Percentiles rank a stretch among this genome's conserved stretches.
phyloP scores from a whole-genome alignment of 225 moss, liverwort and hornwort genomes.

The Physcomitrellopsis africana region DNA sequence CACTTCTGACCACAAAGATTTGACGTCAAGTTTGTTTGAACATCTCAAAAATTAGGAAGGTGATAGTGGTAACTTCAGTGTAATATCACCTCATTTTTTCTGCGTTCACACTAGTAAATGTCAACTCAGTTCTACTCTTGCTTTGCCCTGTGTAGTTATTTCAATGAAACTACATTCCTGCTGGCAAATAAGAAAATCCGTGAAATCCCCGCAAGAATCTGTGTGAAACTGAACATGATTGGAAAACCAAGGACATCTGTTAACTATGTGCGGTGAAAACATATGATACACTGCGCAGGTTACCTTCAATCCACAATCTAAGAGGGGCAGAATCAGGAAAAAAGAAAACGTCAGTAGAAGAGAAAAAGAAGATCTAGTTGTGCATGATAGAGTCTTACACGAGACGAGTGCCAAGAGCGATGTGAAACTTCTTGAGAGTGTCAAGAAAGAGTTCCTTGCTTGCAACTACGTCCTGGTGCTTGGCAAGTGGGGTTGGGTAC shows the following conservation, averaged over 20 bases:
- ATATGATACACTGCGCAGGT: neutral
- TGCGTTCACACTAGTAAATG: no score
- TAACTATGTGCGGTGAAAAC: neutral
- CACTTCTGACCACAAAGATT: neutral
- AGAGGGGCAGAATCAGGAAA: neutral
- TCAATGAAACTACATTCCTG: neutral
- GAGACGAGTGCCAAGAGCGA: conserved; percentile 51
- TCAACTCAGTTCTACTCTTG: no score
- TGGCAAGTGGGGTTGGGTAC: conserved; percentile 49
- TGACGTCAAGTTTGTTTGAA: no score
- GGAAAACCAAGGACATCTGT: neutral
- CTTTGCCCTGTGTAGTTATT: no score
- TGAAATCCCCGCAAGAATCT: neutral
- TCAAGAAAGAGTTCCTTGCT: conserved; percentile 57
- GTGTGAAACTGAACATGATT: neutral
- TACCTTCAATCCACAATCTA: neutral
- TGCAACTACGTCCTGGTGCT: conserved; percentile 44
- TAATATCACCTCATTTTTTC: no score
- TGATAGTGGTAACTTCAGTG: no score
- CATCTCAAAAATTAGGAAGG: no score
- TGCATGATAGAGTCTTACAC: conserved; percentile 39
- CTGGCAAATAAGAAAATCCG: neutral
- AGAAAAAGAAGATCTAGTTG: neutral
- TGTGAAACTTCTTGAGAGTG: conserved; percentile 56
- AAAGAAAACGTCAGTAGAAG: neutral